Conservation (phyloP, 202 grass and related monocot genomes). For the Schoenoplectus tabernaemontani region DNA sequence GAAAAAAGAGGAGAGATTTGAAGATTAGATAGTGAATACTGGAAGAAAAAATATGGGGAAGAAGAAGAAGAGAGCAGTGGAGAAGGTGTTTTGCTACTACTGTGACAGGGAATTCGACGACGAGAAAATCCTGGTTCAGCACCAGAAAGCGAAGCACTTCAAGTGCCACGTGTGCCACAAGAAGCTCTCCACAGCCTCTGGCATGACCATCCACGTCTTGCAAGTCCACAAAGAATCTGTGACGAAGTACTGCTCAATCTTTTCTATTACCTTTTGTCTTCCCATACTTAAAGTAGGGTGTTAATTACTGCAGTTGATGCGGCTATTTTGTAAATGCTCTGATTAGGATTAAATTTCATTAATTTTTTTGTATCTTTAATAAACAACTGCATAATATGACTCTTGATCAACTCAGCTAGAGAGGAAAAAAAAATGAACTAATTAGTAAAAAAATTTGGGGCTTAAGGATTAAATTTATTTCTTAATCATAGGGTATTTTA, state of each 20-base stretch:
- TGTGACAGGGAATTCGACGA: conserved; percentile 99
- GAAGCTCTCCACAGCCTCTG: conserved; percentile 95
- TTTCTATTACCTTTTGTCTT: background rate
- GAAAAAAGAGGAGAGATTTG: background rate
- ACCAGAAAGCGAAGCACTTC: conserved; percentile 99
- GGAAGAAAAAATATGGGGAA: conserved; percentile 31
- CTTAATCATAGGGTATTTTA: background rate
- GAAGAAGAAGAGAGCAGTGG: conserved; percentile 91
- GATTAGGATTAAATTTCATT: no score
- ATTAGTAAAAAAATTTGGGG: background rate
- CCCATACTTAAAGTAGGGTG: background rate
- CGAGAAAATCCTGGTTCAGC: conserved; percentile 99
- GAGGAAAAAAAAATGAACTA: background rate
- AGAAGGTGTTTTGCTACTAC: conserved; percentile 97
- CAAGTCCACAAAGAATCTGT: conserved; percentile 98
- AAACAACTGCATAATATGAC: background rate
- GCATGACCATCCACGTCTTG: conserved; percentile 95
- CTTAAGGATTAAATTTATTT: background rate
- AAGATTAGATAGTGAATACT: background rate
- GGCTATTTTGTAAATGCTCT: background rate
- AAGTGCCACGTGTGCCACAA: conserved; percentile 99
- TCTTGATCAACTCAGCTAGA: background rate
- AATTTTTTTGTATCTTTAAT: background rate
- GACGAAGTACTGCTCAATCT: conserved; percentile 41
- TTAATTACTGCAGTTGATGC: background rate